These are phyloP conservation scores for Carallia brachiata DNA, from an alignment of 345 rosid species.

Conservation along the genomic window DNA sequence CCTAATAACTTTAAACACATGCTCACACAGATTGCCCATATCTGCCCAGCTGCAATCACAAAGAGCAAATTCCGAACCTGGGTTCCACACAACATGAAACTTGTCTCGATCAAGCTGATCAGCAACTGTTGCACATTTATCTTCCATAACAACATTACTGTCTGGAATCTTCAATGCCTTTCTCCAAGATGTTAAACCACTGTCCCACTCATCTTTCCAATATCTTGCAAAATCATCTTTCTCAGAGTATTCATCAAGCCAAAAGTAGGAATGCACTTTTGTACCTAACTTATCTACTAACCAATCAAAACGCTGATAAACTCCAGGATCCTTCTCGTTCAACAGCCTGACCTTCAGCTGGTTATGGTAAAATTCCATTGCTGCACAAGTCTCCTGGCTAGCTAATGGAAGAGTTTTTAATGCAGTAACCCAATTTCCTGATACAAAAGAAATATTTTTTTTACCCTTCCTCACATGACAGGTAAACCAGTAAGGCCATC, in stretches of 20 bases:
- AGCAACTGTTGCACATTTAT: slow-evolving; percentile 52
- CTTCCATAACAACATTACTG: slow-evolving; percentile 56
- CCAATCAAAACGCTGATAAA: slow-evolving; percentile 88
- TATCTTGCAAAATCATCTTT: slow-evolving; percentile 76
- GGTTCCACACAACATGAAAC: slow-evolving; percentile 67
- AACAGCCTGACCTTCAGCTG: slow-evolving; percentile 74
- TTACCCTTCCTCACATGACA: not conserved
- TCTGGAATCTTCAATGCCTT: slow-evolving; percentile 70
- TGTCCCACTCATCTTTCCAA: slow-evolving; percentile 85
- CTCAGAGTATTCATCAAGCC: slow-evolving; percentile 92
- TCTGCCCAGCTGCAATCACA: slow-evolving; percentile 85
- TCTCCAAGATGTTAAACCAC: slow-evolving; percentile 84
- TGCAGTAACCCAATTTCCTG: slow-evolving; percentile 68
- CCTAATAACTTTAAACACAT: slow-evolving; percentile 60
- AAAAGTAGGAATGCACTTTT: slow-evolving; percentile 86
- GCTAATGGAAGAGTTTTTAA: slow-evolving; percentile 71
- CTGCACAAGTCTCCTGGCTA: slow-evolving; percentile 79
- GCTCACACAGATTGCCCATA: slow-evolving; percentile 82
- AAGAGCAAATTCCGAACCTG: slow-evolving; percentile 71
- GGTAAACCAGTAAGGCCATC: not conserved
- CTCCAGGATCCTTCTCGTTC: slow-evolving; percentile 63
- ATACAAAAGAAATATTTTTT: slow-evolving; percentile 10
- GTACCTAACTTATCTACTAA: slow-evolving; percentile 88
- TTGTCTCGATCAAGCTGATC: slow-evolving; percentile 51
- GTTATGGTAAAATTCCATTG: slow-evolving; percentile 87